Evolutionary conservation across 2,329 filamentous ascomycete genomes (phyloP).

Genomic region (Ophiostoma fasciatum): DNA sequence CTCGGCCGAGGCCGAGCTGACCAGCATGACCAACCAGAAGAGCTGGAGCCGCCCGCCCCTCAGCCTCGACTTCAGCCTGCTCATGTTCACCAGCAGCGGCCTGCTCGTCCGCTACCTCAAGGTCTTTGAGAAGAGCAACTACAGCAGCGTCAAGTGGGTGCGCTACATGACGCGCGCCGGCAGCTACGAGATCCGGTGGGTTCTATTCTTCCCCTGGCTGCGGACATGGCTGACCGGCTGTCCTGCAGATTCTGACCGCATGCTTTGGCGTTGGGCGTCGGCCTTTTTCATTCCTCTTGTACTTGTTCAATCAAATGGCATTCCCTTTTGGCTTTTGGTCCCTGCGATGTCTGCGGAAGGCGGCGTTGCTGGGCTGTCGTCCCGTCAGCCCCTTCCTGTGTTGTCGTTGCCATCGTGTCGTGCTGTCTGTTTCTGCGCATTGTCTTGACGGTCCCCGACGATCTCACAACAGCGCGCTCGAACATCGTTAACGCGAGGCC

Average conservation of each 20-base stretch:
- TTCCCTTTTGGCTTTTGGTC: background rate
- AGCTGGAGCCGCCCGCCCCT: conserved; percentile 90
- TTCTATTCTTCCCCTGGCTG: background rate
- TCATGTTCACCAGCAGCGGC: conserved; percentile 97
- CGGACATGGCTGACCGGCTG: background rate
- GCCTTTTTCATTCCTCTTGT: background rate
- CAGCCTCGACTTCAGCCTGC: conserved; percentile 77
- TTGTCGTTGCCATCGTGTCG: too few relatives aligned
- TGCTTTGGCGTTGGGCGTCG: too few relatives aligned
- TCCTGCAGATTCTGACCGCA: conserved; percentile 2
- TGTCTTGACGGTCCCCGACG: too few relatives aligned
- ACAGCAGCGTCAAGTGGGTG: conserved; percentile 98
- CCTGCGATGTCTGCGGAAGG: too few relatives aligned
- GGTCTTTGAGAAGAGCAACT: conserved; percentile 98
- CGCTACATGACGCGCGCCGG: conserved; percentile 96
- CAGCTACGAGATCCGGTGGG: conserved; percentile 89
- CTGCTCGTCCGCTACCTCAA: conserved; percentile 88
- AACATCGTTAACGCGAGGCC: too few relatives aligned
- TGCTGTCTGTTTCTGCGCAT: too few relatives aligned
- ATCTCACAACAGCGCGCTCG: too few relatives aligned
- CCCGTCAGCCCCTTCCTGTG: too few relatives aligned
- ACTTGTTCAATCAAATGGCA: too few relatives aligned
- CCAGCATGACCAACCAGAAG: conserved; percentile 96
- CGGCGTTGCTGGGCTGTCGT: too few relatives aligned
- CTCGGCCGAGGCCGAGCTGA: conserved; percentile 82